Evolutionary conservation across 768 basidiomycete genomes (phyloP).

Genomic region (Xanthoconium purpureum): DNA sequence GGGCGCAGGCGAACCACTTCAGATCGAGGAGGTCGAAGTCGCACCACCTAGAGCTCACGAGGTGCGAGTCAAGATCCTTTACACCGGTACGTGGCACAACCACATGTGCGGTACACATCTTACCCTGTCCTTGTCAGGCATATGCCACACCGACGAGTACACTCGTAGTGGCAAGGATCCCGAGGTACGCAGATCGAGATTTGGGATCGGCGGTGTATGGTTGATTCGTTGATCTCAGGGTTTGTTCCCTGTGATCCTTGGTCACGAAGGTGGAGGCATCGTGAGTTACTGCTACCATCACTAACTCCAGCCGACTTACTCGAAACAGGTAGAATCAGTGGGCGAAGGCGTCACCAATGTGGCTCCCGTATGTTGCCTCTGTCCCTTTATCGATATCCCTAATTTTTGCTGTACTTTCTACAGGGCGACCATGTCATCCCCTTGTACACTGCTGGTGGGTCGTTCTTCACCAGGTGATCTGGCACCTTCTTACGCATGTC

Average conservation of each 20-base stretch:
- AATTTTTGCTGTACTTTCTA: not conserved
- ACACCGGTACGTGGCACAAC: constrained; percentile 62
- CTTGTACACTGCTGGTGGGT: constrained; percentile 86
- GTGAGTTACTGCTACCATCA: constrained; percentile 43
- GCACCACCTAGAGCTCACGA: constrained; percentile 87
- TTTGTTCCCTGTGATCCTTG: constrained; percentile 88
- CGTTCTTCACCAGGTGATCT: constrained; percentile 6
- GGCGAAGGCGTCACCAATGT: constrained; percentile 92
- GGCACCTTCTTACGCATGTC: constrained; percentile 5
- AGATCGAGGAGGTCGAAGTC: constrained; percentile 90
- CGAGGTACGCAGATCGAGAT: constrained; percentile 53
- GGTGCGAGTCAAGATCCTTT: constrained; percentile 88
- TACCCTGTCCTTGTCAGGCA: constrained; percentile 44
- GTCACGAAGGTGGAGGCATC: constrained; percentile 91
- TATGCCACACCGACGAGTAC: constrained; percentile 98
- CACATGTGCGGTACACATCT: constrained; percentile 3
- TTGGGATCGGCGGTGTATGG: not conserved
- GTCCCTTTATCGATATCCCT: not conserved
- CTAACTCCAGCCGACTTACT: not conserved
- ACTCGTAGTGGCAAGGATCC: constrained; percentile 94
- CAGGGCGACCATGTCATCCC: constrained; percentile 97
- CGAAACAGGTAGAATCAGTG: constrained; percentile 84
- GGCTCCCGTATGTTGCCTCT: constrained; percentile 41
- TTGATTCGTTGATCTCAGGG: constrained; percentile 46
- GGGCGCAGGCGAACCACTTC: constrained; percentile 83